Evolutionary conservation across 1,284 basidiomycete genomes (phyloP).

Genomic region (Boletus sp.): DNA sequence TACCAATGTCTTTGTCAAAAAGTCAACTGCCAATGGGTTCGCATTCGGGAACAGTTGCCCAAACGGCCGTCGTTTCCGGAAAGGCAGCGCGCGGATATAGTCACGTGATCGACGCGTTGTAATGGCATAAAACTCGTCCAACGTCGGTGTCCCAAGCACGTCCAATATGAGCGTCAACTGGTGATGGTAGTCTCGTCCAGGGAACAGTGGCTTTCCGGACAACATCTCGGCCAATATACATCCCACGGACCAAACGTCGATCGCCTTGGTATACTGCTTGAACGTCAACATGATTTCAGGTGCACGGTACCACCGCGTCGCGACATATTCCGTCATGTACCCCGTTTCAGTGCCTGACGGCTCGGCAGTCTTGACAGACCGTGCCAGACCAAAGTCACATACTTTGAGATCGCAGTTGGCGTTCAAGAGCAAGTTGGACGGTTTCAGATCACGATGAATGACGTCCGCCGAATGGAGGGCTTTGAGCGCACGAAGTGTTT

Average conservation of each 20-base stretch:
- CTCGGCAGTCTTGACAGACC: slow-evolving; percentile 84
- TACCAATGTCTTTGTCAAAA: slow-evolving; percentile 88
- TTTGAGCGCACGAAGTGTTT: slow-evolving; percentile 92
- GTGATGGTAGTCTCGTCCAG: slow-evolving; percentile 96
- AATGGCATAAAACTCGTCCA: slow-evolving; percentile 92
- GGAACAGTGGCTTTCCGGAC: slow-evolving; percentile 92
- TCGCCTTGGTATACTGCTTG: slow-evolving; percentile 95
- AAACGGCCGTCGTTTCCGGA: slow-evolving; percentile 84
- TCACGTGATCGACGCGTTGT: slow-evolving; percentile 85
- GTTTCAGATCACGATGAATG: slow-evolving; percentile 91
- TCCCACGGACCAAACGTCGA: slow-evolving; percentile 95
- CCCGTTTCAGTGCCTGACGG: slow-evolving; percentile 83
- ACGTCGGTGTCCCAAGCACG: slow-evolving; percentile 89
- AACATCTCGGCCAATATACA: slow-evolving; percentile 99
- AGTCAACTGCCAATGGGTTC: slow-evolving; percentile 85
- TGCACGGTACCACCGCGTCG: slow-evolving; percentile 92
- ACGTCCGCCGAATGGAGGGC: slow-evolving; percentile 92
- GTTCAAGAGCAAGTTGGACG: slow-evolving; percentile 90
- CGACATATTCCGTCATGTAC: slow-evolving; percentile 96
- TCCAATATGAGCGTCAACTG: slow-evolving; percentile 91
- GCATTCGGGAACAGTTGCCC: slow-evolving; percentile 86
- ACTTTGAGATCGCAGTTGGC: slow-evolving; percentile 97
- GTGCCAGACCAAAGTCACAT: slow-evolving; percentile 91
- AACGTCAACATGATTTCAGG: slow-evolving; percentile 98
- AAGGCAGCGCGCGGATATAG: slow-evolving; percentile 88